Conservation (phyloP, 176 grass and related monocot species). For the Aegilops bicornis region DNA sequence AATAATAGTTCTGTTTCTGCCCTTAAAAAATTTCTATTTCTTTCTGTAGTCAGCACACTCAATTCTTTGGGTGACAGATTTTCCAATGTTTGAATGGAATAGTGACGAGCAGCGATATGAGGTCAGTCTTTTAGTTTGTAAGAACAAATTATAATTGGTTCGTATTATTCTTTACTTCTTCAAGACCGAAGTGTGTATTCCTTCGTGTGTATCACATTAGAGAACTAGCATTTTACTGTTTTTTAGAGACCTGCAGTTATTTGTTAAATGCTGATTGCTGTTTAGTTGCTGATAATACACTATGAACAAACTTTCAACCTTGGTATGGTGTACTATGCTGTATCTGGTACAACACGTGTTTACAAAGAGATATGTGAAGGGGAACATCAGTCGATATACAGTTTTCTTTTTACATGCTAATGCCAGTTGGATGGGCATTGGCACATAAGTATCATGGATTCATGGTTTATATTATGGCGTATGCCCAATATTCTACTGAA, state of each 20-base stretch:
- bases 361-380: background rate
- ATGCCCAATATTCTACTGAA: background rate
- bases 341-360: background rate
- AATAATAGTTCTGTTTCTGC: background rate
- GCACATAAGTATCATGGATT: background rate
- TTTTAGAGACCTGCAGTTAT: background rate
- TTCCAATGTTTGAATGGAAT: slow-evolving; percentile 99
- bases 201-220: background rate
- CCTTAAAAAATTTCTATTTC: slow-evolving; percentile 25
- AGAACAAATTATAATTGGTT: background rate
- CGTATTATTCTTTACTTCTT: background rate
- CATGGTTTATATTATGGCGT: background rate
- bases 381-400: slow-evolving; percentile 2
- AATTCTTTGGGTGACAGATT: slow-evolving; percentile 91
- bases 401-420: background rate
- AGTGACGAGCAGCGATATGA: slow-evolving; percentile 79
- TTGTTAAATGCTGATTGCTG: background rate
- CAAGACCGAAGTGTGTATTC: background rate
- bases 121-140: slow-evolving; percentile 45
- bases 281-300: background rate
- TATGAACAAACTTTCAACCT: background rate
- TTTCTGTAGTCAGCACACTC: slow-evolving; percentile 64
- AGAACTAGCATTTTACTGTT: background rate
- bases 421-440: background rate
- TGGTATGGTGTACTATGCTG: background rate